A percentile compares a stretch with the other conserved stretches of the same genome.
These are phyloP conservation scores for Mycocentrospora acerina DNA, from an alignment of 2,329 filamentous ascomycete genomes.

Conservation along the genomic window DNA sequence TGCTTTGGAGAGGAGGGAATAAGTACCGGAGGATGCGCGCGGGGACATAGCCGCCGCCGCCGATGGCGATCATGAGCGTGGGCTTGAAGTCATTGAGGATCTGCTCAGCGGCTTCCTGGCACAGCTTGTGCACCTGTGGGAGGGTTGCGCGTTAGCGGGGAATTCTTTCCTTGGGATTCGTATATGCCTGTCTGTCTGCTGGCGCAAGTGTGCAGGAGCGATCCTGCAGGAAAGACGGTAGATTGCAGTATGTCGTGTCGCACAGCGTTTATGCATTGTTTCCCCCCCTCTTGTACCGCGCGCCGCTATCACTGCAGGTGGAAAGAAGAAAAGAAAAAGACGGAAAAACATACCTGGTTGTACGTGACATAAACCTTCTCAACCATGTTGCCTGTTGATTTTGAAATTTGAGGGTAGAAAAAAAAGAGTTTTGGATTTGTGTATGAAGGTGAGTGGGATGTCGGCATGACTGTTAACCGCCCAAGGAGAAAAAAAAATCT, in stretches of 20 bases:
- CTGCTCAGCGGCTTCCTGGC: constrained; percentile 76
- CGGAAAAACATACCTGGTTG: constrained; percentile 41
- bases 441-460: not conserved
- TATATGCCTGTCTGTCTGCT: not conserved
- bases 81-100: constrained; percentile 87
- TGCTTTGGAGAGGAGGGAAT: not conserved
- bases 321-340: not conserved
- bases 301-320: too few species aligned
- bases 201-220: too few species aligned
- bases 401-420: not conserved
- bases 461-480: too few species aligned
- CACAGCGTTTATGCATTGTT: too few species aligned
- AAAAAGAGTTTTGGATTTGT: not conserved
- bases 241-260: too few species aligned
- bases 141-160: constrained; percentile 8
- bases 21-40: constrained; percentile 83
- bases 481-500: constrained; percentile 8
- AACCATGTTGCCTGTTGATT: constrained; percentile 32
- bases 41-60: constrained; percentile 94
- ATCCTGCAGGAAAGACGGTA: too few species aligned
- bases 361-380: constrained; percentile 48
- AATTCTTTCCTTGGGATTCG: not conserved
- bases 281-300: too few species aligned
- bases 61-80: constrained; percentile 97
- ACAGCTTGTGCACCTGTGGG: constrained; percentile 89